These are phyloP conservation scores for Collybia sordida DNA, from an alignment of 768 basidiomycete genomes.

Conservation along the genomic window DNA sequence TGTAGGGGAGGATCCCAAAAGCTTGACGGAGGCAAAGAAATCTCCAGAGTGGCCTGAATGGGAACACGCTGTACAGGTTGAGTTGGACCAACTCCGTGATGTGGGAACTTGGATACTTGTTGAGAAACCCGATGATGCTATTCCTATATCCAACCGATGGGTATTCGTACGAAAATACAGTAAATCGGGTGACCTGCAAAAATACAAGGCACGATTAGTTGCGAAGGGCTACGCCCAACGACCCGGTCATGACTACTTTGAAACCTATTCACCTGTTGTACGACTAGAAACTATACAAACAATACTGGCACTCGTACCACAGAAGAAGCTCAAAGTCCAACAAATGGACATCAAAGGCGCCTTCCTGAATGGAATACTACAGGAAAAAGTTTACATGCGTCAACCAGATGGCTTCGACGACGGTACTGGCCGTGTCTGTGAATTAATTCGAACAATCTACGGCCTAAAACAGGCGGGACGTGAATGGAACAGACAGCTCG, in stretches of 20 bases:
- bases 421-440: conserved; percentile 6
- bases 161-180: conserved; percentile 30
- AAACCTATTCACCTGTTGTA: conserved; percentile 20
- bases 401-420: conserved; percentile 19
- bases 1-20: conserved; percentile 2
- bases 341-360: conserved; percentile 10
- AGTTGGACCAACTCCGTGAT: conserved; percentile 16
- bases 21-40: conserved; percentile 6
- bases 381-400: conserved; percentile 33
- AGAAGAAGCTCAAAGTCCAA: not conserved
- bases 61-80: conserved; percentile 14
- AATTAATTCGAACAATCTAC: conserved; percentile 2
- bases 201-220: conserved; percentile 34
- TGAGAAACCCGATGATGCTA: conserved; percentile 10
- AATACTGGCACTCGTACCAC: conserved; percentile 21
- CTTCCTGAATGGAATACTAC: conserved; percentile 7
- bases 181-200: conserved; percentile 20
- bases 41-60: conserved; percentile 16
- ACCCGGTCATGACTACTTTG: conserved; percentile 29
- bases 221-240: conserved; percentile 35
- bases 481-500: no score
- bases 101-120: conserved; percentile 20
- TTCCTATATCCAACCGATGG: conserved; percentile 18
- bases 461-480: conserved; percentile 10
- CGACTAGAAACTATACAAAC: conserved; percentile 10